phyloP scores from a whole-genome alignment of 192 early-diverging fungal species.

The Backusella parvicylindrica region DNA sequence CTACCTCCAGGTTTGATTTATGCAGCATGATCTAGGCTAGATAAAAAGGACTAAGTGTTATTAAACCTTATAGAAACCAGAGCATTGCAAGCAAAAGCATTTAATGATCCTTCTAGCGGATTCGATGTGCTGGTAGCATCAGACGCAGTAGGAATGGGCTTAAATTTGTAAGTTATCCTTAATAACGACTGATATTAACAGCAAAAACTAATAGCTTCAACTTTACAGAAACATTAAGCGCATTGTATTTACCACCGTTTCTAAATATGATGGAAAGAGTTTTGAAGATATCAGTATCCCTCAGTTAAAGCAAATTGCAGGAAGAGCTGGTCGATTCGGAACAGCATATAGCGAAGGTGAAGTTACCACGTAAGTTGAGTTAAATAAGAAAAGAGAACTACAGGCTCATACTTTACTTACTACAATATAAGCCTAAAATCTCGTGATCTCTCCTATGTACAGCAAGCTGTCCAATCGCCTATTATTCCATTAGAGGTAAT shows the following conservation, averaged over 20 bases:
- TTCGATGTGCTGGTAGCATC: slow-evolving; percentile 89
- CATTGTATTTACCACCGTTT: slow-evolving; percentile 75
- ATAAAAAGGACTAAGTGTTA: not conserved
- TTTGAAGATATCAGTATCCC: slow-evolving; percentile 57
- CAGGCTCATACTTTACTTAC: slow-evolving; percentile 15
- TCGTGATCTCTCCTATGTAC: slow-evolving; percentile 21
- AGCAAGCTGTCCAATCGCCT: slow-evolving; percentile 34
- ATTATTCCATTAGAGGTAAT: slow-evolving; percentile 22
- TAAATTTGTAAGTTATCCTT: slow-evolving; percentile 69
- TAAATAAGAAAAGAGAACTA: slow-evolving; percentile 30
- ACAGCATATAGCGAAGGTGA: slow-evolving; percentile 61
- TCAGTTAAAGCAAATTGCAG: slow-evolving; percentile 92
- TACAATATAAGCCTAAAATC: slow-evolving; percentile 9
- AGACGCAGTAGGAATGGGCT: slow-evolving; percentile 97
- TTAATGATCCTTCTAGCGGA: slow-evolving; percentile 78
- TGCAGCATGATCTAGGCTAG: not conserved
- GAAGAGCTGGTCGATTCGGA: slow-evolving; percentile 84
- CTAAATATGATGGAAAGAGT: slow-evolving; percentile 77
- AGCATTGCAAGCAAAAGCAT: slow-evolving; percentile 80
- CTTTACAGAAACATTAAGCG: slow-evolving; percentile 75
- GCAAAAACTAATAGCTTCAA: not conserved
- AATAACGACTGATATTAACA: not conserved
- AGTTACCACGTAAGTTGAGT: slow-evolving; percentile 66
- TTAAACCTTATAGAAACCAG: slow-evolving; percentile 64
- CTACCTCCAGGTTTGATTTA: slow-evolving; percentile 71